Evolutionary conservation across 2,329 filamentous ascomycete species (phyloP), one percentile per base, ranked within the genome.

Genomic region (Fusarium oligoseptatum): DNA sequence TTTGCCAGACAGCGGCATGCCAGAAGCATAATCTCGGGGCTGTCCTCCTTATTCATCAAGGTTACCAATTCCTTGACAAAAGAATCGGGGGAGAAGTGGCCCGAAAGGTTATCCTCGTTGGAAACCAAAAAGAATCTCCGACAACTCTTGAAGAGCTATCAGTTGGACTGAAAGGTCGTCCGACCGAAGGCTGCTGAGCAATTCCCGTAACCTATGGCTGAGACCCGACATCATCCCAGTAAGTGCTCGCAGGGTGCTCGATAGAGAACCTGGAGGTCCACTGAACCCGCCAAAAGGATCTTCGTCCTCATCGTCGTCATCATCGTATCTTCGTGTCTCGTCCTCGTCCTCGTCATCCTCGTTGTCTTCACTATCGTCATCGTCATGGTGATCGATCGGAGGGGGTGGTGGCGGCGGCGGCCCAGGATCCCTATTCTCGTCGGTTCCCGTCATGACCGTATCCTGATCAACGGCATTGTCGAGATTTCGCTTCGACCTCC

Each of bases 1-100:
- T 99, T 98, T 69, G 97, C 97, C 78, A 99, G 89, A 83, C 95
- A 98, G 70, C 97, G 93, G 81, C 97, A 99, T 22, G 97, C 96
- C 70, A 98, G 88, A 14, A 99, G 91, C 96, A 98, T 98, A 71
- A 98, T 94, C 82, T 99, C 97, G 0, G 95, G 94, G 77, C 98
- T 98, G 81, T 97, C 95, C 78, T 97, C 95, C 67, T 97, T 95
- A 80, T 94, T 94, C 97, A 99, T 98, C 77, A 99, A 85, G 14
- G 88, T 85, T 57, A 99, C 95, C 62, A 99, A 87, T 84, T 99
- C 97, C 84, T 98, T 98, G 66, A 99, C 95, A 80, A 97, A 98
- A 10, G 94, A 90, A 83, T 99, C 97, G 3, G 97, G 95, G 1
- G 94, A 94, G 82, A 99, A 98, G 80, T 98, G 95, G 6, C 97